Conservation (phyloP, 2,329 filamentous ascomycete genomes). For the Stachybotrys elegans region DNA sequence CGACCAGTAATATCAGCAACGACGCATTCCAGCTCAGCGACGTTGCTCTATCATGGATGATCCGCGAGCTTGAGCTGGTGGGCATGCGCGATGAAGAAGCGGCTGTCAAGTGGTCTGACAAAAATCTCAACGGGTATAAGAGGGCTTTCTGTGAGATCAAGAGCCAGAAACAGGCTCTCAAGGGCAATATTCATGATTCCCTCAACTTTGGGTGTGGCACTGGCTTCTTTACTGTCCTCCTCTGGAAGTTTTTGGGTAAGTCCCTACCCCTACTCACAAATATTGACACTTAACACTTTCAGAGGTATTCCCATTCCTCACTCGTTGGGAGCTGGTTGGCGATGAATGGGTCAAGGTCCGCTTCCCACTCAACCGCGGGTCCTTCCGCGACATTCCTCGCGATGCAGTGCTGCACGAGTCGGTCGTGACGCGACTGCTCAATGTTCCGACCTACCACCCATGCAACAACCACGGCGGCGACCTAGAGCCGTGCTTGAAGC, state of each 20-base stretch:
- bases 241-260: constrained; percentile 40
- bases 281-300: background rate
- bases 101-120: constrained; percentile 29
- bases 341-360: constrained; percentile 27
- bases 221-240: constrained; percentile 30
- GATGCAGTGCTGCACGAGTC: constrained; percentile 34
- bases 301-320: constrained; percentile 35
- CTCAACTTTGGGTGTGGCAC: constrained; percentile 31
- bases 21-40: constrained; percentile 42
- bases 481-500: constrained; percentile 25
- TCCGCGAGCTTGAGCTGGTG: constrained; percentile 39
- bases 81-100: constrained; percentile 22
- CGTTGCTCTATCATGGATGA: constrained; percentile 48
- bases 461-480: constrained; percentile 27
- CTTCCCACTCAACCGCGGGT: constrained; percentile 32
- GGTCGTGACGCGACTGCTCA: constrained; percentile 25
- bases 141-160: constrained; percentile 18
- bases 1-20: constrained; percentile 21
- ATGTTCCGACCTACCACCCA: constrained; percentile 22
- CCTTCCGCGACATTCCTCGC: constrained; percentile 30
- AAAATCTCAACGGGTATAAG: constrained; percentile 27
- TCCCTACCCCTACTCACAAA: background rate
- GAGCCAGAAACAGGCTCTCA: constrained; percentile 22
- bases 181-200: constrained; percentile 32
- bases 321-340: constrained; percentile 32